These are phyloP conservation scores for Allodekkera sacchari DNA, from an alignment of 805 yeast genomes.

Conservation along the genomic window DNA sequence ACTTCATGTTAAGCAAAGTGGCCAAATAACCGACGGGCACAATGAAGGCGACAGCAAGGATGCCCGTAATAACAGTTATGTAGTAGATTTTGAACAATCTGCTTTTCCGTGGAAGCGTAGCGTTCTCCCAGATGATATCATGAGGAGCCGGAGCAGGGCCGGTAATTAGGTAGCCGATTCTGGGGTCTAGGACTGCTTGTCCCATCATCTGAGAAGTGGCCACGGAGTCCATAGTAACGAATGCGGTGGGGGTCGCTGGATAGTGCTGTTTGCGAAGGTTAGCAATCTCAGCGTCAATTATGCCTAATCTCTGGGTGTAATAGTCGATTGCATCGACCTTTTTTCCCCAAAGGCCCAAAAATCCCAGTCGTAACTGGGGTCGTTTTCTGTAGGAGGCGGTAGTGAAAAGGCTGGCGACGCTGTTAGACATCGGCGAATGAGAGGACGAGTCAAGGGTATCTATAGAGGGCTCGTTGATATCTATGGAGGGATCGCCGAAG, in stretches of 20 bases:
- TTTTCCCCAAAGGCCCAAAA: conserved; percentile 55
- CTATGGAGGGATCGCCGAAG: too few species aligned
- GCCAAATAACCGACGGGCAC: conserved; percentile 83
- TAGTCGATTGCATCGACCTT: conserved; percentile 76
- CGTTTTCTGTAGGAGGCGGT: conserved; percentile 29
- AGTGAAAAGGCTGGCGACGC: background rate
- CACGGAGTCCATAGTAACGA: conserved; percentile 89
- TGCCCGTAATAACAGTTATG: conserved; percentile 59
- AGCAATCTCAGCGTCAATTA: conserved; percentile 61
- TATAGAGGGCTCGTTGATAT: too few species aligned
- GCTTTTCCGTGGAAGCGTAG: conserved; percentile 70
- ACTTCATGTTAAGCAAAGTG: conserved; percentile 66
- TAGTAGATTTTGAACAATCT: conserved; percentile 55
- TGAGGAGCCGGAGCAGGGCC: conserved; percentile 92
- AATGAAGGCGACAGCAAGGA: conserved; percentile 64
- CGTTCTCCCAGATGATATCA: conserved; percentile 88
- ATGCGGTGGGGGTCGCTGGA: conserved; percentile 84
- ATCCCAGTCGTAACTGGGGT: conserved; percentile 56
- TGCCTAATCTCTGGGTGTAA: conserved; percentile 58
- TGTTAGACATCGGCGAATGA: too few species aligned
- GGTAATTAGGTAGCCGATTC: conserved; percentile 75
- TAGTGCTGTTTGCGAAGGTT: conserved; percentile 61
- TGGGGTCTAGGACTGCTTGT: conserved; percentile 88
- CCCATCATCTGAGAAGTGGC: conserved; percentile 96
- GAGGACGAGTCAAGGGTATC: too few species aligned